Evolutionary conservation across 805 yeast species (phyloP).

Genomic region (Henningerozyma blattae): DNA sequence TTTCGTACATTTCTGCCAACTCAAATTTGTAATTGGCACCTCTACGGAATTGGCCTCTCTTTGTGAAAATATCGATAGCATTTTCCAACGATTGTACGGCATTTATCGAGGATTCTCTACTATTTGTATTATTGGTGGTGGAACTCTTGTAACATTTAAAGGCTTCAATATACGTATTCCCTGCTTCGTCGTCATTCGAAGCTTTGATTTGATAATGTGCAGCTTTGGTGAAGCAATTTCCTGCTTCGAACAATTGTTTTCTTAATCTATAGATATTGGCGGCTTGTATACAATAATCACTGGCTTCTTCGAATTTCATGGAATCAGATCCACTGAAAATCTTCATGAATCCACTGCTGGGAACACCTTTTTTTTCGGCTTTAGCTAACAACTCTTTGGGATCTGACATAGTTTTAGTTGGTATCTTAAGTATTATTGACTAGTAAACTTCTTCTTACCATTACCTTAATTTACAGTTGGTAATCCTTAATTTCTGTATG

Average conservation of each 20-base stretch:
- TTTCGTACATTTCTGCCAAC: conserved; percentile 76
- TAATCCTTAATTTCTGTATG: too few species aligned
- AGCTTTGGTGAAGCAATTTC: conserved; percentile 74
- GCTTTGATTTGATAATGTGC: conserved; percentile 68
- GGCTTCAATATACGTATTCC: conserved; percentile 80
- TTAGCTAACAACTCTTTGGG: conserved; percentile 33
- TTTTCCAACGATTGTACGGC: conserved; percentile 55
- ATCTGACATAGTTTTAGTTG: conserved; percentile 31
- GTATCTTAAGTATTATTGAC: conserved; percentile 5
- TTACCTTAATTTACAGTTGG: too few species aligned
- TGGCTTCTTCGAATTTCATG: conserved; percentile 77
- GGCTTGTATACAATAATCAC: conserved; percentile 81
- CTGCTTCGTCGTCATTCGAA: conserved; percentile 79
- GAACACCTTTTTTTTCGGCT: conserved; percentile 59
- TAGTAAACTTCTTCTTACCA: too few species aligned
- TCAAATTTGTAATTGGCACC: conserved; percentile 93
- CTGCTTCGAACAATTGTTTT: conserved; percentile 65
- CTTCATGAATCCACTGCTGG: conserved; percentile 54
- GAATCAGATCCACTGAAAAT: conserved; percentile 53
- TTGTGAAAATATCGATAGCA: conserved; percentile 76
- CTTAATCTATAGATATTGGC: conserved; percentile 79
- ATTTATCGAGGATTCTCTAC: conserved; percentile 33
- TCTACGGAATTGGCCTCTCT: conserved; percentile 89
- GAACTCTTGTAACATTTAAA: conserved; percentile 65
- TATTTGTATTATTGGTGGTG: not conserved